These are phyloP conservation scores for Malassezia psittaci DNA, from an alignment of 1,284 basidiomycete genomes.

Conservation along the genomic window DNA sequence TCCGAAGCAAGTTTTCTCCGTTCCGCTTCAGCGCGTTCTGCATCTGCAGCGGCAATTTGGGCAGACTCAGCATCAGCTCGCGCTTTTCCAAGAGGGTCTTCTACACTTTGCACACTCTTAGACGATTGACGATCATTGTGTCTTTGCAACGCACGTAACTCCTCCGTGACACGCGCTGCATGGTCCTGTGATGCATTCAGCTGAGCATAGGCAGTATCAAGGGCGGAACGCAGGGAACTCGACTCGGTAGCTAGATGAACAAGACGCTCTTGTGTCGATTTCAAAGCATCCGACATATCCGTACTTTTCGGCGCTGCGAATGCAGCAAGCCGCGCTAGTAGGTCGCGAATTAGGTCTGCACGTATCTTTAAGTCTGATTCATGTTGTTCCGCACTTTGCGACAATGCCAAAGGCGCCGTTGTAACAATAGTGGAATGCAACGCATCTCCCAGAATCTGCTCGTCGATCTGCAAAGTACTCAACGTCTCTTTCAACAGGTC, in stretches of 20 bases:
- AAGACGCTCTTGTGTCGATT: slow-evolving; percentile 16
- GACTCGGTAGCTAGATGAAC: slow-evolving; percentile 20
- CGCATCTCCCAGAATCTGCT: slow-evolving; percentile 16
- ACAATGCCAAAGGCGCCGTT: slow-evolving; percentile 1
- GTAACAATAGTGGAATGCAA: slow-evolving; percentile 2
- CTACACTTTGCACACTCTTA: slow-evolving; percentile 10
- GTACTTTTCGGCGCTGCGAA: neutral
- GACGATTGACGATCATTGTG: slow-evolving; percentile 17
- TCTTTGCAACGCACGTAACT: slow-evolving; percentile 17
- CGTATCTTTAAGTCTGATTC: neutral
- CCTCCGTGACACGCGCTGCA: slow-evolving; percentile 12
- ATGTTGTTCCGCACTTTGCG: neutral
- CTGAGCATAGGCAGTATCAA: neutral
- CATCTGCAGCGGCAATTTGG: neutral
- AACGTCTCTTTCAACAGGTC: slow-evolving; percentile 21
- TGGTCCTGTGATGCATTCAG: slow-evolving; percentile 8
- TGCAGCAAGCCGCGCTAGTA: neutral
- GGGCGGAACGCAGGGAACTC: slow-evolving; percentile 14
- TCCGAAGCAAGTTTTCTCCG: neutral
- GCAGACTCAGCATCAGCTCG: neutral
- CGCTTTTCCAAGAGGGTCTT: slow-evolving; percentile 16
- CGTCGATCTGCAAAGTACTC: slow-evolving; percentile 19
- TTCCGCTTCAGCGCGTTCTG: neutral
- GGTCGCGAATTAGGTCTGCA: neutral
- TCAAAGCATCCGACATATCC: neutral